phyloP scores from a whole-genome alignment of 202 grass and related monocot species.

The Panicum hallii region DNA sequence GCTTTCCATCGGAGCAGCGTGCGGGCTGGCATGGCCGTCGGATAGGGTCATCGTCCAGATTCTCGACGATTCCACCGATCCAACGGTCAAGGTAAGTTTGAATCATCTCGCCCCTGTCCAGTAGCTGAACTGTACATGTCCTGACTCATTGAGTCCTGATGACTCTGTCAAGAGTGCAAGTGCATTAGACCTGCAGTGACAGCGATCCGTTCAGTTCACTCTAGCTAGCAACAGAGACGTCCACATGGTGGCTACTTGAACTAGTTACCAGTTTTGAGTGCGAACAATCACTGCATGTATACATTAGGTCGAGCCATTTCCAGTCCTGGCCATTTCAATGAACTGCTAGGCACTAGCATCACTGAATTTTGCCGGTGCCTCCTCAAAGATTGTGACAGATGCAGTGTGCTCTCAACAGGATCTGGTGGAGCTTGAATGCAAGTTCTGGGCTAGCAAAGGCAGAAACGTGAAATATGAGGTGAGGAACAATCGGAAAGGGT shows the following conservation, averaged over 20 bases:
- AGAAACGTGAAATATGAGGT: constrained; percentile 85
- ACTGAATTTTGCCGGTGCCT: constrained; percentile 6
- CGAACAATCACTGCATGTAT: background rate
- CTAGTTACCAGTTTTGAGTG: too few species aligned
- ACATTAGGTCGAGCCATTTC: background rate
- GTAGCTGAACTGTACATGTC: background rate
- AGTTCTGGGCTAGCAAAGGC: constrained; percentile 78
- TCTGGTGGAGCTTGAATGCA: constrained; percentile 85
- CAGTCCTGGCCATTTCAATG: background rate
- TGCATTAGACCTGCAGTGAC: background rate
- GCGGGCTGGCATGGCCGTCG: constrained; percentile 78
- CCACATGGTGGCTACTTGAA: too few species aligned
- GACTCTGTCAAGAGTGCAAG: background rate
- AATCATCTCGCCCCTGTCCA: background rate
- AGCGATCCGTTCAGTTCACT: background rate
- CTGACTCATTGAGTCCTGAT: background rate
- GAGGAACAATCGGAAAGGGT: constrained; percentile 76
- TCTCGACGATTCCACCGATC: constrained; percentile 90
- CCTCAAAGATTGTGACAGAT: constrained; percentile 33
- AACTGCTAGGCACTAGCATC: too few species aligned
- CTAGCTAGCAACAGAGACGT: too few species aligned
- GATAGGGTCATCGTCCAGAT: constrained; percentile 85
- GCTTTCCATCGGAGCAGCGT: constrained; percentile 83
- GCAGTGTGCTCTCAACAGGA: constrained; percentile 55
- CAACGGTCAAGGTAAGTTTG: constrained; percentile 67